Evolutionary conservation across 1,284 basidiomycete genomes (phyloP).

Genomic region (Bjerkandera adusta): DNA sequence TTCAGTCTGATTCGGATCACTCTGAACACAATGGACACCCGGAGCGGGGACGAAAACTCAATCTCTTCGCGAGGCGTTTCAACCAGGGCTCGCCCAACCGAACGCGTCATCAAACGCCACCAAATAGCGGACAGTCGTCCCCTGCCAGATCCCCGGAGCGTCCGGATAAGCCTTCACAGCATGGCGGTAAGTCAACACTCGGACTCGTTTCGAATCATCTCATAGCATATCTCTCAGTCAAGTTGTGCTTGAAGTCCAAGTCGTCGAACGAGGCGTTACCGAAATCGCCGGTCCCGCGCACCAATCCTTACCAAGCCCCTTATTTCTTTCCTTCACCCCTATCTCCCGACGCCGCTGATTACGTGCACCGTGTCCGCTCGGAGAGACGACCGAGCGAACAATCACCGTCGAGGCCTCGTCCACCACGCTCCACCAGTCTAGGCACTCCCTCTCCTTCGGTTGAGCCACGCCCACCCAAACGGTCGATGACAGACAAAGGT

Average conservation of each 20-base stretch:
- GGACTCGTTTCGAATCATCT: neutral
- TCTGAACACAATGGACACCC: no score
- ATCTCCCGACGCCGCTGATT: slow-evolving; percentile 34
- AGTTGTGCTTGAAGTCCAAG: slow-evolving; percentile 3
- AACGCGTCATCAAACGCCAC: neutral
- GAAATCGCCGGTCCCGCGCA: slow-evolving; percentile 34
- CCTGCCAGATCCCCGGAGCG: slow-evolving; percentile 10
- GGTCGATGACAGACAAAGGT: neutral
- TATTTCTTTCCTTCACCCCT: slow-evolving; percentile 55
- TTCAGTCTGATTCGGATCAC: no score
- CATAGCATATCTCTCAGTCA: slow-evolving; percentile 4
- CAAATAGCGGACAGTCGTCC: slow-evolving; percentile 6
- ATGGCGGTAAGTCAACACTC: neutral
- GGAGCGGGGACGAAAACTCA: neutral
- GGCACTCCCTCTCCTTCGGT: no score
- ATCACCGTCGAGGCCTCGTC: no score
- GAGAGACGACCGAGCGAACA: no score
- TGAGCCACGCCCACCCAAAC: neutral
- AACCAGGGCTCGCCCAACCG: neutral
- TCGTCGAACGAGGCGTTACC: slow-evolving; percentile 8
- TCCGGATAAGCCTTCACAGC: neutral
- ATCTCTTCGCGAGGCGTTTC: slow-evolving; percentile 2
- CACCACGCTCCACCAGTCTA: no score
- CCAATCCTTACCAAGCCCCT: slow-evolving; percentile 59
- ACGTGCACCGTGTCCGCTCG: slow-evolving; percentile 28